Evolutionary conservation across 495 filamentous ascomycete species (phyloP), one percentile per base, ranked within the genome.

Genomic region (Xylaria venustula): DNA sequence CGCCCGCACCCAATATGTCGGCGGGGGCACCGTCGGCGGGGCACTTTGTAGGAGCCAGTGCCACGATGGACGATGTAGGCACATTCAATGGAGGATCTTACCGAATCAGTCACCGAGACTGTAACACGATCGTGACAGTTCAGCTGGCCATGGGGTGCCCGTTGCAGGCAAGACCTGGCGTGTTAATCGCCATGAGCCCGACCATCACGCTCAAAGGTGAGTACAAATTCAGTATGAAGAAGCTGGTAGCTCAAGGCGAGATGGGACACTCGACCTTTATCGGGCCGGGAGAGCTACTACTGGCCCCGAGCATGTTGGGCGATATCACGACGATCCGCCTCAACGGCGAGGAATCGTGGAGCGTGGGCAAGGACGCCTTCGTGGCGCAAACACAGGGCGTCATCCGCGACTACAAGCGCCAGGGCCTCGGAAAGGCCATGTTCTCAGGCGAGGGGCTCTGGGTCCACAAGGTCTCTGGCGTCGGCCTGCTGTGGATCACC

Each of bases 11-110:
- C 15, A 74, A 71, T 59, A 61, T 66, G 45, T 54, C 71, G n/a
- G 63, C 67, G 8, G 73, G 72, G 28, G 71, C 73, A 0, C 73
- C 74, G 2, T 30, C 67, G 0, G 59, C 71, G 4, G 68, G 67
- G 11, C 46, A 54, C 11, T 61, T 64, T n/a, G 22, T 46, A 3
- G 54, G 55, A 1, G 61, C 55, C 2, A 47, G 36, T 25, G 28
- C 61, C 3, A 81, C 87, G 3, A 82, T 85, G 28, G 94, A 98
- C 72, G 90, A 94, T 54, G 80, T 93, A 12, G 94, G 94, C 2
- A 96, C 89, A 0, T 98, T 98, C 81, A 97, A 98, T 75, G 94
- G 94, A 11, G 94, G 94, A 8, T 92, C 87, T 63, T 98, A 93
- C 70, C 80, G 95, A 20, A 91, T 98, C 73, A 94, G 91, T 64